phyloP scores from a whole-genome alignment of 495 filamentous ascomycete genomes.

The Daldinia concentrica region DNA sequence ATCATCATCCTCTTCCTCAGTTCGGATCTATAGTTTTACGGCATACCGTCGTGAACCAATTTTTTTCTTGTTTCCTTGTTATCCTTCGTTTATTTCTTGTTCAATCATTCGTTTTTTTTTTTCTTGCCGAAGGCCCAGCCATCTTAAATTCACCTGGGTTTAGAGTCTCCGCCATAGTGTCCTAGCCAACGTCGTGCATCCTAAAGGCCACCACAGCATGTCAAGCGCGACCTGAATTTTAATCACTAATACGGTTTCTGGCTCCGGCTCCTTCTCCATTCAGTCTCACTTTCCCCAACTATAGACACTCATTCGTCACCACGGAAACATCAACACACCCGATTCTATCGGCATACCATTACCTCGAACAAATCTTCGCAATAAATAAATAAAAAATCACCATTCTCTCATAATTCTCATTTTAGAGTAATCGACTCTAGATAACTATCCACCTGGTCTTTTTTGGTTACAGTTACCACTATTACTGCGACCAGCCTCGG shows the following conservation, averaged over 20 bases:
- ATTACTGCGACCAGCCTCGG: constrained; percentile 32
- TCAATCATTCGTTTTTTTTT: constrained; percentile 22
- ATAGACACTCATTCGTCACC: constrained; percentile 45
- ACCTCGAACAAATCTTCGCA: constrained; percentile 15
- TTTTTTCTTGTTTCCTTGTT: constrained; percentile 42
- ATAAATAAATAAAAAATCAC: constrained; percentile 26
- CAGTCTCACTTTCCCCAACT: constrained; percentile 46
- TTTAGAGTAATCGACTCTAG: constrained; percentile 31
- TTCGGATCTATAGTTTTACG: constrained; percentile 41
- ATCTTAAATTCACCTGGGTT: constrained; percentile 25
- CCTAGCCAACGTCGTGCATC: constrained; percentile 22
- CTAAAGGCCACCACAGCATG: constrained; percentile 28
- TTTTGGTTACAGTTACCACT: constrained; percentile 38
- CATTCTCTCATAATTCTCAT: constrained; percentile 26
- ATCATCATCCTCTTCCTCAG: constrained; percentile 3
- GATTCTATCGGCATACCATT: constrained; percentile 22
- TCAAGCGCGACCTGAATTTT: constrained; percentile 36
- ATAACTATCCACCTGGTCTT: constrained; percentile 28
- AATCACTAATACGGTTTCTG: constrained; percentile 24
- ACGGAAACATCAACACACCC: constrained; percentile 37
- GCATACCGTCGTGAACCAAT: constrained; percentile 33
- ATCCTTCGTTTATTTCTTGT: constrained; percentile 29
- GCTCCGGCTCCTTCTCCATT: constrained; percentile 26
- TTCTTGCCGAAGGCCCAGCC: constrained; percentile 19
- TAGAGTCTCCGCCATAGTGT: constrained; percentile 23